These are phyloP conservation scores for Coniochaeta sp. DNA, from an alignment of 2,329 filamentous ascomycete species.

Conservation along the genomic window DNA sequence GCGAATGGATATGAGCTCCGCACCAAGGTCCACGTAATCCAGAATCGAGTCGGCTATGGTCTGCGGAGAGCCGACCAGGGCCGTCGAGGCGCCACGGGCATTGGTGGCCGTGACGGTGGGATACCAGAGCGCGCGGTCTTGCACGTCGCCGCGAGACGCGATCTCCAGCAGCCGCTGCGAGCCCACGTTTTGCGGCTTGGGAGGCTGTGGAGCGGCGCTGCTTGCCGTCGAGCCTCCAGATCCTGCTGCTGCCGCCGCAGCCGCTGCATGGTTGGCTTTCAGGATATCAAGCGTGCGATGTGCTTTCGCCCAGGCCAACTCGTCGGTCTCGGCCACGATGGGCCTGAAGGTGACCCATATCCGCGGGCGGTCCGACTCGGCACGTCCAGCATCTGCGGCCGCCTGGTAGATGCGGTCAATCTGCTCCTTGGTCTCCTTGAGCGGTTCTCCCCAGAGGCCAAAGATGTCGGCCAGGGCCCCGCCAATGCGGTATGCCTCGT, in stretches of 20 bases:
- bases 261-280: conserved; percentile 26
- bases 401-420: conserved; percentile 54
- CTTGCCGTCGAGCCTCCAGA: conserved; percentile 13
- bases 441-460: conserved; percentile 55
- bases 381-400: conserved; percentile 47
- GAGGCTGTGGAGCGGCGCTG: conserved; percentile 11
- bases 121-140: conserved; percentile 57
- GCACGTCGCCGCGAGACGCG: conserved; percentile 46
- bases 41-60: conserved; percentile 47
- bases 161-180: conserved; percentile 53
- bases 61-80: conserved; percentile 45
- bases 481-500: conserved; percentile 52
- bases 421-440: conserved; percentile 57
- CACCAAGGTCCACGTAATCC: conserved; percentile 49
- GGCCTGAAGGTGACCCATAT: conserved; percentile 61
- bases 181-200: conserved; percentile 48
- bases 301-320: conserved; percentile 55
- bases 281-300: conserved; percentile 46
- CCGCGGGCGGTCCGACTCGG: conserved; percentile 38
- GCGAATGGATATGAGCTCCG: conserved; percentile 51
- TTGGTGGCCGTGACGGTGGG: conserved; percentile 55
- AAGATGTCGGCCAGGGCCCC: conserved; percentile 54
- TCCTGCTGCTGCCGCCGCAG: background rate
- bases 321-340: conserved; percentile 53
- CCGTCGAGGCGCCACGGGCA: conserved; percentile 51